A percentile compares a stretch with the other conserved stretches of the same genome.
These are phyloP conservation scores for Marasmius oreades DNA, from an alignment of 1,284 basidiomycete species.

Conservation along the genomic window DNA sequence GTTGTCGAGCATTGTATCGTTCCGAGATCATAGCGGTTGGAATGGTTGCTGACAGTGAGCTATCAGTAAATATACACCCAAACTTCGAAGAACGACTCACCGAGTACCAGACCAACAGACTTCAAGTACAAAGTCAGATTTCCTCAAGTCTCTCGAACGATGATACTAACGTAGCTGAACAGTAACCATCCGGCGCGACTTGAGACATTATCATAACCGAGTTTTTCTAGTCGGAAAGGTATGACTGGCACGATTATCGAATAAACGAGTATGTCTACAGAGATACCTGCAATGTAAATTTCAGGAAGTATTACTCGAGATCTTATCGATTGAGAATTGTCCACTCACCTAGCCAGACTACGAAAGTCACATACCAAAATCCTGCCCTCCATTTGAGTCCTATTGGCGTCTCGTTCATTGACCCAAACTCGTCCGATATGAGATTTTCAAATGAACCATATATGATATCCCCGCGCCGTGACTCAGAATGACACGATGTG, in stretches of 20 bases:
- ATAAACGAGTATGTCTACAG: constrained; percentile 6
- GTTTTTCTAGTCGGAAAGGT: constrained; percentile 4
- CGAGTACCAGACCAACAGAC: constrained; percentile 47
- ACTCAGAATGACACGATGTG: too few relatives aligned
- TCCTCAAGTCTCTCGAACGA: neutral
- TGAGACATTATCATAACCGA: constrained; percentile 1
- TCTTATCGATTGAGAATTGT: neutral
- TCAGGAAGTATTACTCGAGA: neutral
- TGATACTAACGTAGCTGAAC: constrained; percentile 7
- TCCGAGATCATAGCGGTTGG: constrained; percentile 71
- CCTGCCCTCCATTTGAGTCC: constrained; percentile 4
- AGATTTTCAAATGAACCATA: too few relatives aligned
- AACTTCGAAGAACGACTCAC: constrained; percentile 31
- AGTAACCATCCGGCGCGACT: constrained; percentile 6
- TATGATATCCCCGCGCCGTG: too few relatives aligned
- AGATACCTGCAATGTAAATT: neutral
- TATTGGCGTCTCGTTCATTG: neutral
- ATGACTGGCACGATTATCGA: constrained; percentile 8
- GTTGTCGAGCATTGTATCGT: constrained; percentile 47
- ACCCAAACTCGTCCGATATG: too few relatives aligned
- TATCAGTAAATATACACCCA: neutral
- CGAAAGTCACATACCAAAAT: constrained; percentile 6
- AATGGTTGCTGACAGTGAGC: constrained; percentile 50
- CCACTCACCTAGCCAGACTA: constrained; percentile 7
- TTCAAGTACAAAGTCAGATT: constrained; percentile 15